Evolutionary conservation across 352 stramenopile species (phyloP).

Genomic region (Elongisporangium undulatum): DNA sequence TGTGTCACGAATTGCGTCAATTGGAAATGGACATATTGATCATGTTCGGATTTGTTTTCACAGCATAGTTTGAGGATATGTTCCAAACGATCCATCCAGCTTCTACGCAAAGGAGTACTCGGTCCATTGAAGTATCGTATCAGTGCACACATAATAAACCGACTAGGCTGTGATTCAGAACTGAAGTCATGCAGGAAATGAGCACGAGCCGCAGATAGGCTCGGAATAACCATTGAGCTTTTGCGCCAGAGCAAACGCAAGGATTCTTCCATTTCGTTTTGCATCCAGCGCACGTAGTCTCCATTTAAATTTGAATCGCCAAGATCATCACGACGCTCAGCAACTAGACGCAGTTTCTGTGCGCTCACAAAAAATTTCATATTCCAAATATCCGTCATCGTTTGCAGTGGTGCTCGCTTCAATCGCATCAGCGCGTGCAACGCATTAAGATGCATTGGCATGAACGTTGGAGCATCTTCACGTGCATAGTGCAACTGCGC

Average conservation of each 20-base stretch:
- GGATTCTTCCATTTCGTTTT: conserved; percentile 37
- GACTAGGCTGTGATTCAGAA: conserved; percentile 6
- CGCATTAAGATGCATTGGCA: conserved; percentile 39
- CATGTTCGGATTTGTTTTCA: background rate
- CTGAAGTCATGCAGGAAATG: conserved; percentile 17
- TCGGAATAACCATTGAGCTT: conserved; percentile 24
- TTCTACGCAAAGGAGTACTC: background rate
- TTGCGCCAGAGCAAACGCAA: conserved; percentile 32
- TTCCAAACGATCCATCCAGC: background rate
- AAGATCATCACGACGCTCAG: conserved; percentile 4
- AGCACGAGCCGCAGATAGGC: conserved; percentile 26
- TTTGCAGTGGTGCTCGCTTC: conserved; percentile 31
- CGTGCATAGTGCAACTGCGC: conserved; percentile 2
- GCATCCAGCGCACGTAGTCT: conserved; percentile 29
- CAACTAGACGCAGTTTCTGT: background rate
- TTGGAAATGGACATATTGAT: conserved; percentile 12
- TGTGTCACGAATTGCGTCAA: conserved; percentile 26
- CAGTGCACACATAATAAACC: conserved; percentile 20
- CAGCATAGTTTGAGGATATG: background rate
- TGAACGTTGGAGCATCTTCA: conserved; percentile 29
- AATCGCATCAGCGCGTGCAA: conserved; percentile 57
- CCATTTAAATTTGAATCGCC: background rate
- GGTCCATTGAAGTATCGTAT: conserved; percentile 29
- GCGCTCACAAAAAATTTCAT: conserved; percentile 25
- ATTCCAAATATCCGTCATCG: conserved; percentile 31